Base-by-base conservation (phyloP, 2,329 filamentous ascomycete species). In the Colletotrichum magnum region DNA sequence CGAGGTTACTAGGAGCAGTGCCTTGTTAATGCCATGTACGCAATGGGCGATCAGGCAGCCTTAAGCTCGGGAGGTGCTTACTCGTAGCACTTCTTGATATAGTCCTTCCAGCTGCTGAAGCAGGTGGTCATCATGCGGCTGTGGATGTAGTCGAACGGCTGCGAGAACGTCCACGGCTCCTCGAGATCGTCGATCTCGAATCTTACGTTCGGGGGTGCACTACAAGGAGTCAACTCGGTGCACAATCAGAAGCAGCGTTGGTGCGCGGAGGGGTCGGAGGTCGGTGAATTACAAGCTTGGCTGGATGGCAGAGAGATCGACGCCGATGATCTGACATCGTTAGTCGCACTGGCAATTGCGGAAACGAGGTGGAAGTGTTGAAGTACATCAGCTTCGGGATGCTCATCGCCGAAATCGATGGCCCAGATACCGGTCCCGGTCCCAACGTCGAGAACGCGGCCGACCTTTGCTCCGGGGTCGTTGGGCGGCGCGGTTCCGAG, bases 341-440 rank as follows among this genome's bases (percentile, higher is more conserved):
- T 18, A 18, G 18, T 18, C 18, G 18, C 18, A 18, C 18, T 18
- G 18, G 18, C 18, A 18, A 18, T 18, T 18, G 18, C 18, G 18
- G 18, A 18, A 18, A 18, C 18, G 18, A 18, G 18, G 18, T 18
- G 18, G 18, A 18, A 18, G 18, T 18, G 18, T 18, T 18, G 18
- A 18, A 18, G 18, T 18, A 18, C 18, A 18, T 18, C 18, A 18
- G 18, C 71, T 10, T 78, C 71, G 0, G 79, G 78, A 21, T 79
- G 75, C 4, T 74, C 71, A 39, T 78, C 48, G 73, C 73, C 83
- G 71, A 85, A 81, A 59, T 86, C 84, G 10, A 86, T 79, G 3
- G 79, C 79, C 81, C 81, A 83, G 5, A 79, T 73, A 13, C 84
- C 84, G 3, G 84, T 86, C 0, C 85, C 85, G 1, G 83, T 85